A percentile compares a stretch with the other conserved stretches of the same genome.
Conservation (phyloP, 306 rosid species). For the Malus asiatica region DNA sequence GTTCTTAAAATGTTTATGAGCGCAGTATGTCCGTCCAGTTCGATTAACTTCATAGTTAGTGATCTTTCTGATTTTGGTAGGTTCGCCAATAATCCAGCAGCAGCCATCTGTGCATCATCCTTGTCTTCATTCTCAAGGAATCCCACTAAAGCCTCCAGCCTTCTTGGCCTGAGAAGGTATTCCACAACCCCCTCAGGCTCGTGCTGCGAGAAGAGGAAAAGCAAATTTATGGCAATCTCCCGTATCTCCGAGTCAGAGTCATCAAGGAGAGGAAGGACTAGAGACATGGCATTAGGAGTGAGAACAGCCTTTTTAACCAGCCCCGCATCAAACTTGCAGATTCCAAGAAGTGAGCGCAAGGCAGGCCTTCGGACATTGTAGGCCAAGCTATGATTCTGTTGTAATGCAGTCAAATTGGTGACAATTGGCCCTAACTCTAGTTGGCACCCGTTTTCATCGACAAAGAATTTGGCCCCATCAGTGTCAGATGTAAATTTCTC, state of each 20-base stretch:
- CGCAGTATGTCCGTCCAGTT: slow-evolving; percentile 61
- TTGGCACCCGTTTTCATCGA: slow-evolving; percentile 54
- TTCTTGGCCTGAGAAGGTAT: slow-evolving; percentile 74
- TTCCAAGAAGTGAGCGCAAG: slow-evolving; percentile 54
- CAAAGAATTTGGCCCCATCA: slow-evolving; percentile 47
- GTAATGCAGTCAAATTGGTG: slow-evolving; percentile 41
- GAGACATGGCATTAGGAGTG: slow-evolving; percentile 52
- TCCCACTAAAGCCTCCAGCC: slow-evolving; percentile 81
- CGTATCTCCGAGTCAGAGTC: slow-evolving; percentile 61
- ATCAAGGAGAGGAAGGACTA: slow-evolving; percentile 69
- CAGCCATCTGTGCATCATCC: slow-evolving; percentile 64
- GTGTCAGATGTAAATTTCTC: slow-evolving; percentile 56
- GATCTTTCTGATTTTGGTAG: slow-evolving; percentile 63
- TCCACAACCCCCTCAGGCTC: slow-evolving; percentile 78
- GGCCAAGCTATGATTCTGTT: slow-evolving; percentile 34
- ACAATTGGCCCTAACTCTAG: slow-evolving; percentile 61
- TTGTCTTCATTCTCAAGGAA: slow-evolving; percentile 60
- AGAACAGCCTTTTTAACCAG: slow-evolving; percentile 69
- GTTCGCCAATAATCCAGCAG: slow-evolving; percentile 77
- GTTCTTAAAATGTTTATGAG: slow-evolving; percentile 52
- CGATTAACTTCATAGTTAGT: slow-evolving; percentile 52
- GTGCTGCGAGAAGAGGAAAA: slow-evolving; percentile 76
- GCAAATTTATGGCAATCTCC: slow-evolving; percentile 54
- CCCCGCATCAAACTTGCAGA: slow-evolving; percentile 67
- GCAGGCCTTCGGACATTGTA: slow-evolving; percentile 51